phyloP scores from a whole-genome alignment of 2,329 filamentous ascomycete species.

The Sporothrix luriei region DNA sequence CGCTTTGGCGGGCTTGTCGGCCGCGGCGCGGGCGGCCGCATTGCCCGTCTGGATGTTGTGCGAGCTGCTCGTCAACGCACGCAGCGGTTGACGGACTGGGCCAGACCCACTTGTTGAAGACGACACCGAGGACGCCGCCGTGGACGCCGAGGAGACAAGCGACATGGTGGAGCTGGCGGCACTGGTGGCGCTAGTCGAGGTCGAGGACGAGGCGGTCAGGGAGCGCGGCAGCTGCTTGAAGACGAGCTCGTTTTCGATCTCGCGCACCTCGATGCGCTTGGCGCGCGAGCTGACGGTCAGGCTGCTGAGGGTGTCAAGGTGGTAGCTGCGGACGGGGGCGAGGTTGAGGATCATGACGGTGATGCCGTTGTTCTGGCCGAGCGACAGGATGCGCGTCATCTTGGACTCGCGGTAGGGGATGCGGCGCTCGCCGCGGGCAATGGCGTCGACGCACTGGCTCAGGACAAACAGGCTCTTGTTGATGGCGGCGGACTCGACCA shows the following conservation, averaged over 20 bases:
- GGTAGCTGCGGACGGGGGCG: conserved; percentile 86
- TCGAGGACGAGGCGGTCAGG: not conserved
- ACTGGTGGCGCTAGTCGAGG: not conserved
- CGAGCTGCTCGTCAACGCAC: conserved; percentile 69
- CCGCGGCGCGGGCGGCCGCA: conserved; percentile 45
- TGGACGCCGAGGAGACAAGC: conserved; percentile 7
- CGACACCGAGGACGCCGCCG: not conserved
- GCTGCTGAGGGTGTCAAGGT: conserved; percentile 89
- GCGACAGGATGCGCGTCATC: conserved; percentile 90
- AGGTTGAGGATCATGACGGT: conserved; percentile 97
- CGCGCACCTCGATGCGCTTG: conserved; percentile 93
- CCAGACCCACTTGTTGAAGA: conserved; percentile 42
- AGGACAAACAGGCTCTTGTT: conserved; percentile 96
- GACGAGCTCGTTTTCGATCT: conserved; percentile 93
- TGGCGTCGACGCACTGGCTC: conserved; percentile 93
- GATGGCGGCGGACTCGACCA: conserved; percentile 95
- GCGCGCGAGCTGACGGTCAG: conserved; percentile 93
- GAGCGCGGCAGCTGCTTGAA: conserved; percentile 72
- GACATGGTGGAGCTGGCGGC: conserved; percentile 20
- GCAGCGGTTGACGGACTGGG: conserved; percentile 71
- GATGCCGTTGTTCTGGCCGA: conserved; percentile 93
- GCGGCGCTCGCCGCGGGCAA: conserved; percentile 71
- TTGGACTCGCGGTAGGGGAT: conserved; percentile 95
- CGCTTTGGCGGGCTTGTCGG: conserved; percentile 72
- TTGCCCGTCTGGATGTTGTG: conserved; percentile 71